Evolutionary conservation across 345 rosid genomes (phyloP).

Genomic region (Syzygium oleosum): DNA sequence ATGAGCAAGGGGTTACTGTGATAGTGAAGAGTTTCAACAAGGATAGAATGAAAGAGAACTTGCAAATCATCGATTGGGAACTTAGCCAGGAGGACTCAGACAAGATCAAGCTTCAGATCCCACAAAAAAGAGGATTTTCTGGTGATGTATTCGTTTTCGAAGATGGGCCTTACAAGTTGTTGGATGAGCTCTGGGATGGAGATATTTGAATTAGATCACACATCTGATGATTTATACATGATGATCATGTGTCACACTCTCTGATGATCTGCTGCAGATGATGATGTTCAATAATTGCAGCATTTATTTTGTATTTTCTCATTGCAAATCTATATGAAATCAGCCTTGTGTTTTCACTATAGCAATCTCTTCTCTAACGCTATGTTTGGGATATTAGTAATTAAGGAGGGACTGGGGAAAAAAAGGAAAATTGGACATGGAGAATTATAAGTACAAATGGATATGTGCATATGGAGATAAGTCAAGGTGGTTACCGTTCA

Average conservation of each 20-base stretch:
- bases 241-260: background rate
- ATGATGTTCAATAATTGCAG: background rate
- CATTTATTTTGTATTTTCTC: background rate
- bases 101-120: conserved; percentile 1
- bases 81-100: background rate
- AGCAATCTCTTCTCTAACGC: background rate
- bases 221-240: background rate
- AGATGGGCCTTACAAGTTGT: background rate
- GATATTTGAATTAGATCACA: background rate
- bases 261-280: background rate
- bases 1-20: background rate
- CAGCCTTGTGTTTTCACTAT: background rate
- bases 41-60: conserved; percentile 4
- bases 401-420: background rate
- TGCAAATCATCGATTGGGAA: background rate
- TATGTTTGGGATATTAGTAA: background rate
- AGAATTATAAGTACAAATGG: background rate
- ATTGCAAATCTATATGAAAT: background rate
- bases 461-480: background rate
- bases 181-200: conserved; percentile 1
- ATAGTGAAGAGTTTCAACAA: conserved; percentile 7
- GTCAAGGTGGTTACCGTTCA: background rate
- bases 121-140: background rate
- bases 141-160: background rate
- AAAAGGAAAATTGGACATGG: background rate